Conservation (phyloP, 345 rosid genomes). For the Salix purpurea region DNA sequence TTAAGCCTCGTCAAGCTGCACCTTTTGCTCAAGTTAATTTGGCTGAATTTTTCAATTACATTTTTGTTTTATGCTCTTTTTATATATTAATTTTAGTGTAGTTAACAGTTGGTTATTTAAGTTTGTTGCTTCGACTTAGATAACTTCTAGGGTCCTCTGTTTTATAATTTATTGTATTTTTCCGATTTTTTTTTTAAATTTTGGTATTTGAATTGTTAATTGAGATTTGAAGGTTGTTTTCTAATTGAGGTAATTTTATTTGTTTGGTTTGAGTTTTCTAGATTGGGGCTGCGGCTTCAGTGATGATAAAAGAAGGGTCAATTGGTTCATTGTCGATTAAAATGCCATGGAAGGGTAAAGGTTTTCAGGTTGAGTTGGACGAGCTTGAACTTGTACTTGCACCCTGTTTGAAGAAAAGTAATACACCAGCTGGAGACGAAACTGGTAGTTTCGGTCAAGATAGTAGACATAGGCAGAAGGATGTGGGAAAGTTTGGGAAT, state of each 20-base stretch:
- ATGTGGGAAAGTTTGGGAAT: conserved; percentile 4
- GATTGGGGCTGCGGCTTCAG: conserved; percentile 51
- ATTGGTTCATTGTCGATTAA: conserved; percentile 71
- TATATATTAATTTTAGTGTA: too few relatives aligned
- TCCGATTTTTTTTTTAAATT: too few relatives aligned
- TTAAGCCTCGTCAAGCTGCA: too few relatives aligned
- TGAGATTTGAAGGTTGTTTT: too few relatives aligned
- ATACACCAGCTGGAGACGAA: conserved; percentile 26
- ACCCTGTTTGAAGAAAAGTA: conserved; percentile 33
- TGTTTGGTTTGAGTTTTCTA: conserved; percentile 24
- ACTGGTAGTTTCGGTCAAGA: conserved; percentile 16
- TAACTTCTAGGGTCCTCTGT: too few relatives aligned
- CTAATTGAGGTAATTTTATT: background rate
- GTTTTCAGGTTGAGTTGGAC: conserved; percentile 82
- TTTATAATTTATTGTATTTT: too few relatives aligned
- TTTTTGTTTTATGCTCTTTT: too few relatives aligned
- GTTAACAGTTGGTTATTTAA: too few relatives aligned
- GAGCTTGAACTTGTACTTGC: conserved; percentile 84
- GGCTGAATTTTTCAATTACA: too few relatives aligned
- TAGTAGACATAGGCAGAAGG: conserved; percentile 26
- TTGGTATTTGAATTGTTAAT: too few relatives aligned
- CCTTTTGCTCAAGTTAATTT: too few relatives aligned
- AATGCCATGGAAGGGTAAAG: conserved; percentile 80
- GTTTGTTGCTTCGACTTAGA: too few relatives aligned
- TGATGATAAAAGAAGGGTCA: conserved; percentile 85